Evolutionary conservation across 75 land plant genomes (phyloP).

Genomic region (Gnetum montanum): DNA sequence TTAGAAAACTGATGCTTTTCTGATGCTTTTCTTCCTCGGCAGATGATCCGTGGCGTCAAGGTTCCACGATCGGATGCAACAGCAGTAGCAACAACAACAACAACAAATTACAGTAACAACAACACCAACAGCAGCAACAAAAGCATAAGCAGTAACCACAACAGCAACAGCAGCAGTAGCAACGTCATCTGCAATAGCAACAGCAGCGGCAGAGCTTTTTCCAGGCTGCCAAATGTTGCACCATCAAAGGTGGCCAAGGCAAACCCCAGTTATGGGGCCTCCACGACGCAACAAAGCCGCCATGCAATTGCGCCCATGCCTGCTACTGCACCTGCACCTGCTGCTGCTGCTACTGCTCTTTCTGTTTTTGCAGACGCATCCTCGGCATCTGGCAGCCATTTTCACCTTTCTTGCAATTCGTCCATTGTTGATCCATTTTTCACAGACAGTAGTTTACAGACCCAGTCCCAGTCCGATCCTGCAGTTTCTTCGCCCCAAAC

Average conservation of each 20-base stretch:
- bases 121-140: neutral
- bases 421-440: constrained; percentile 2
- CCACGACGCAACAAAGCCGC: constrained; percentile 9
- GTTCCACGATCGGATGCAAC: constrained; percentile 13
- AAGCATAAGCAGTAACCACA: neutral
- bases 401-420: neutral
- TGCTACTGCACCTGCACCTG: no score
- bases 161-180: neutral
- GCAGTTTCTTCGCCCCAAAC: neutral
- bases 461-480: neutral
- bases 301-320: no score
- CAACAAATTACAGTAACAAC: neutral
- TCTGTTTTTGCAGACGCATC: constrained; percentile 5
- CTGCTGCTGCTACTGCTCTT: neutral
- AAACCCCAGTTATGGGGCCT: neutral
- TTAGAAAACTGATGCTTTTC: constrained; percentile 2
- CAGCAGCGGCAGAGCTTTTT: neutral
- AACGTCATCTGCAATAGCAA: neutral
- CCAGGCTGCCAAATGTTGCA: no score
- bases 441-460: neutral
- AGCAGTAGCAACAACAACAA: neutral
- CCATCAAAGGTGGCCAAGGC: neutral
- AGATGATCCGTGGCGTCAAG: constrained; percentile 56
- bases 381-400: constrained; percentile 1
- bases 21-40: neutral